A percentile compares a stretch with the other conserved stretches of the same genome.
These are phyloP conservation scores for Aspergillus nomiae DNA, from an alignment of 2,329 filamentous ascomycete species.

Conservation along the genomic window DNA sequence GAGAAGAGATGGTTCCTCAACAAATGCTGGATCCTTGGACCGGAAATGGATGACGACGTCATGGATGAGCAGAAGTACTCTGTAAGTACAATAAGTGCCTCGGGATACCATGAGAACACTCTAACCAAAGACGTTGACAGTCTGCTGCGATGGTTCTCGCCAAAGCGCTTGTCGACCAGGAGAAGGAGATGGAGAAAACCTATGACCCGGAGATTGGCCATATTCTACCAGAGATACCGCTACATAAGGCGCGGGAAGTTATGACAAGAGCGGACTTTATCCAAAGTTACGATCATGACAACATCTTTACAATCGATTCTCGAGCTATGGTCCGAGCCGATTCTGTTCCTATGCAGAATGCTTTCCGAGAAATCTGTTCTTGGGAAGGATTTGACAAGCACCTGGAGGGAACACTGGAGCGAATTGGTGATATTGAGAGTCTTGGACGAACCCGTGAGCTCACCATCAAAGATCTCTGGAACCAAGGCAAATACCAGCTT, in stretches of 20 bases:
- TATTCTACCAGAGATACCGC: conserved; percentile 74
- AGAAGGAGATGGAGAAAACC: conserved; percentile 61
- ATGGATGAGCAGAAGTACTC: conserved; percentile 98
- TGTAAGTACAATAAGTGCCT: conserved; percentile 52
- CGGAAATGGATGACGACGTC: conserved; percentile 89
- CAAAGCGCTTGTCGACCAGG: conserved; percentile 82
- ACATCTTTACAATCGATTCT: conserved; percentile 92
- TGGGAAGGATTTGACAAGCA: conserved; percentile 78
- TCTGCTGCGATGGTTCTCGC: conserved; percentile 93
- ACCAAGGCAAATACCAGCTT: conserved; percentile 78
- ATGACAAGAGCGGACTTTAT: conserved; percentile 98
- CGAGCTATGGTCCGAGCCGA: conserved; percentile 85
- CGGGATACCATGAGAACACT: neutral
- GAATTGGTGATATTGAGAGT: conserved; percentile 91
- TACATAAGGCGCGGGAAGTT: conserved; percentile 83
- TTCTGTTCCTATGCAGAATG: conserved; percentile 93
- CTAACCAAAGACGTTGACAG: conserved; percentile 42
- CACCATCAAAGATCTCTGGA: conserved; percentile 90
- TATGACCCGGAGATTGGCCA: conserved; percentile 71
- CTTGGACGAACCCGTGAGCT: conserved; percentile 91
- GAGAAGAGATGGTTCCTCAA: conserved; percentile 81
- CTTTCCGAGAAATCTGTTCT: conserved; percentile 80
- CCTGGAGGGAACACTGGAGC: conserved; percentile 76
- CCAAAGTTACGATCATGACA: conserved; percentile 85
- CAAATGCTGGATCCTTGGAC: conserved; percentile 74